phyloP scores from a whole-genome alignment of 768 basidiomycete species.

The Trametes maxima region DNA sequence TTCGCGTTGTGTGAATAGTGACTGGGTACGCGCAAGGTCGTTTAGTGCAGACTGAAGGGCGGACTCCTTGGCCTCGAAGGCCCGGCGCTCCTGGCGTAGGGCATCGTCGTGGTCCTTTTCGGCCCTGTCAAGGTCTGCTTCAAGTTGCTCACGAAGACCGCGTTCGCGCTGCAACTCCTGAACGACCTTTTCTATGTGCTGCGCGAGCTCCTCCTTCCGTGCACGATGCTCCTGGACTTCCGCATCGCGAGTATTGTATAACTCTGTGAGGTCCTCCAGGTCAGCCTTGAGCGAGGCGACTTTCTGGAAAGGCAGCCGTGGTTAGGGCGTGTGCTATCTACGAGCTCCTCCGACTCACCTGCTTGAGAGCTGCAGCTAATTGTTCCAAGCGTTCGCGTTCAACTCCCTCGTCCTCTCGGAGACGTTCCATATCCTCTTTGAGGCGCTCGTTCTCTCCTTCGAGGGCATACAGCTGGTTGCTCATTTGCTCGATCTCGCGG shows the following conservation, averaged over 20 bases:
- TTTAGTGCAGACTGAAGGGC: conserved; percentile 63
- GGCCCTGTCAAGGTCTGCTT: conserved; percentile 56
- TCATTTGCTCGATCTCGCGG: conserved; percentile 76
- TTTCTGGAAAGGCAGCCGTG: conserved; percentile 53
- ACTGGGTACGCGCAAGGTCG: conserved; percentile 64
- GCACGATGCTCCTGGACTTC: conserved; percentile 70
- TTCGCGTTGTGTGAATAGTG: conserved; percentile 71
- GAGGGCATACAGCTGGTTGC: conserved; percentile 75
- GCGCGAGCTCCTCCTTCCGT: conserved; percentile 77
- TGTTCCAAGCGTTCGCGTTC: conserved; percentile 71
- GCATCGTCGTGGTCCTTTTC: conserved; percentile 67
- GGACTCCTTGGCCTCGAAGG: conserved; percentile 70
- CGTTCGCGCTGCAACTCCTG: conserved; percentile 62
- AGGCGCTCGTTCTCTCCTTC: conserved; percentile 86
- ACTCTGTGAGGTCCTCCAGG: conserved; percentile 63
- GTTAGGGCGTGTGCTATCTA: background rate
- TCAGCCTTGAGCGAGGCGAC: conserved; percentile 61
- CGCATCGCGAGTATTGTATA: conserved; percentile 62
- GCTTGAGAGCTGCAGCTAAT: conserved; percentile 74
- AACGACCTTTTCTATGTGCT: conserved; percentile 73
- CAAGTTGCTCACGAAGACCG: conserved; percentile 53
- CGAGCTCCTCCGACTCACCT: conserved; percentile 49
- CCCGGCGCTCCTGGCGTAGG: conserved; percentile 59
- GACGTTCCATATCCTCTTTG: conserved; percentile 67
- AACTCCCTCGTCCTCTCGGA: conserved; percentile 72